Conservation (phyloP, 768 basidiomycete species). For the Naganishia kalamii region DNA sequence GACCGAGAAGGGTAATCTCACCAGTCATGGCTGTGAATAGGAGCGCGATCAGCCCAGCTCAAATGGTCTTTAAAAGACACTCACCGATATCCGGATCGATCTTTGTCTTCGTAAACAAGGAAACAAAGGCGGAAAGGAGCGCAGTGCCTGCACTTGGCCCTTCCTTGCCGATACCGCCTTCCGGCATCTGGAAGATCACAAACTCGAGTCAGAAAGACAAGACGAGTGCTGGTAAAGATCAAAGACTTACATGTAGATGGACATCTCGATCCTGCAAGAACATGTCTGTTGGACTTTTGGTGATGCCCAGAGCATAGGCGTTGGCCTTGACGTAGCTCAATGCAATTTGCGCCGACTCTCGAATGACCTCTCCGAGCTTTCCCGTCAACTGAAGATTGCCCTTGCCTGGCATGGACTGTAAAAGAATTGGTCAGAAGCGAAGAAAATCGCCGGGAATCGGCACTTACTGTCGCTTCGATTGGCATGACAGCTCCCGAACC, state of each 20-base stretch:
- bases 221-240: no score
- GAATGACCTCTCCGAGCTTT: conserved; percentile 95
- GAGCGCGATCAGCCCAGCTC: neutral
- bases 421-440: neutral
- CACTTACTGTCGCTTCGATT: conserved; percentile 79
- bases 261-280: conserved; percentile 80
- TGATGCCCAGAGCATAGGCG: conserved; percentile 82
- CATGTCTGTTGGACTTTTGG: conserved; percentile 61
- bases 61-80: conserved; percentile 32
- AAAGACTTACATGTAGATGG: conserved; percentile 70
- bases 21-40: conserved; percentile 82
- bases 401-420: conserved; percentile 93
- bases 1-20: conserved; percentile 91
- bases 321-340: conserved; percentile 88
- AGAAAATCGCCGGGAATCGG: conserved; percentile 4
- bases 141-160: conserved; percentile 96
- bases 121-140: conserved; percentile 82
- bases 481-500: conserved; percentile 96
- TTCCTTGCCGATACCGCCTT: conserved; percentile 56
- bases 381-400: conserved; percentile 87
- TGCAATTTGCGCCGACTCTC: conserved; percentile 91
- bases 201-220: conserved; percentile 12
- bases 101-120: conserved; percentile 75
- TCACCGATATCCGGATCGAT: conserved; percentile 81
- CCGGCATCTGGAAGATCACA: conserved; percentile 30